Evolutionary conservation across 2,329 filamentous ascomycete genomes (phyloP).

Genomic region (Raffaelea deltoideospora): DNA sequence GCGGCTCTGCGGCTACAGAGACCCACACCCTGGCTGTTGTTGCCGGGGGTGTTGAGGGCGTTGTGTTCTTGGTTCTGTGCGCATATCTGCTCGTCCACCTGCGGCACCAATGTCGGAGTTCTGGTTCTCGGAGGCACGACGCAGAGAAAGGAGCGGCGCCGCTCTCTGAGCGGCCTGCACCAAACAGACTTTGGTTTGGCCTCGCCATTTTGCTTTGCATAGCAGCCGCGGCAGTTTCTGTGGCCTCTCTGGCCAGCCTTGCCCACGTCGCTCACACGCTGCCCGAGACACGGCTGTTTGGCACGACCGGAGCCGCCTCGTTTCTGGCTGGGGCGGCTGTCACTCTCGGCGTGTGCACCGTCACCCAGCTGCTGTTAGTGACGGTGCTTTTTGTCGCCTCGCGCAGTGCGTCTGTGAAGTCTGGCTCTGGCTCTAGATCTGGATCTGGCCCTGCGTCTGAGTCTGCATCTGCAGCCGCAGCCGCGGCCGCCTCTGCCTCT

Average conservation of each 20-base stretch:
- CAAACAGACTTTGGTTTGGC: conserved; percentile 20
- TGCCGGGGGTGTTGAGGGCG: conserved; percentile 21
- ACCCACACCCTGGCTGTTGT: conserved; percentile 21
- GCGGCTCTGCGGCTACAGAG: conserved; percentile 12
- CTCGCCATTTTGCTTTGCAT: conserved; percentile 24
- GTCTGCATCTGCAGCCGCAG: too few species aligned
- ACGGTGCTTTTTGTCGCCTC: conserved; percentile 23
- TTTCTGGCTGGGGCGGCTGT: conserved; percentile 30
- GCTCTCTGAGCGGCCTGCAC: neutral
- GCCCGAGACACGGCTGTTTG: conserved; percentile 17
- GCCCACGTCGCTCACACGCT: conserved; percentile 17
- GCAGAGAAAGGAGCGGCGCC: neutral
- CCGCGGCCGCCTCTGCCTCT: neutral
- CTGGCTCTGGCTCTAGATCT: too few species aligned
- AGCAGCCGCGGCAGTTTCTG: conserved; percentile 28
- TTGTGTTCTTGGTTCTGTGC: conserved; percentile 20
- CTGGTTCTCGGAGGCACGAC: neutral
- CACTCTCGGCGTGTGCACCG: conserved; percentile 28
- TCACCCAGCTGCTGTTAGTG: conserved; percentile 32
- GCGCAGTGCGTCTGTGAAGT: neutral
- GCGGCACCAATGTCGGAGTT: conserved; percentile 11
- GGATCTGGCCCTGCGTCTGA: too few species aligned
- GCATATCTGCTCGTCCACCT: conserved; percentile 18
- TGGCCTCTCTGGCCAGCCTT: conserved; percentile 26
- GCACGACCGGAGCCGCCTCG: conserved; percentile 15